These are phyloP conservation scores for Penicillium occitanis DNA, from an alignment of 2,329 filamentous ascomycete species.

Conservation along the genomic window DNA sequence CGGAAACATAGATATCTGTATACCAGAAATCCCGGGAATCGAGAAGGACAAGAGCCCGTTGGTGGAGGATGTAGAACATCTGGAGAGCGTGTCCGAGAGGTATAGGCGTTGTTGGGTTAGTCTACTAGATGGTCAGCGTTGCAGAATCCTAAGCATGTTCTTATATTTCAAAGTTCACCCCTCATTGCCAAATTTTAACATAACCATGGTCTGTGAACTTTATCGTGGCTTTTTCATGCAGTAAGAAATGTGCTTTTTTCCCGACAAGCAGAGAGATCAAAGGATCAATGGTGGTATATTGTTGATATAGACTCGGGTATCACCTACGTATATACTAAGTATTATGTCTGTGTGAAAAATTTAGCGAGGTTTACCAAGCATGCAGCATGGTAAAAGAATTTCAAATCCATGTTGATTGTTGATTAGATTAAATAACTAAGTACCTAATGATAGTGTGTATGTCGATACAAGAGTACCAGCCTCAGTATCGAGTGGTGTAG, in stretches of 20 bases:
- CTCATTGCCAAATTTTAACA: too few relatives aligned
- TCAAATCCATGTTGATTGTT: background rate
- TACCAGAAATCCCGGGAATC: too few relatives aligned
- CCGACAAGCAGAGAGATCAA: background rate
- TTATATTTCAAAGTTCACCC: too few relatives aligned
- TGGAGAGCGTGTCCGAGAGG: too few relatives aligned
- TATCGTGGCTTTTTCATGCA: too few relatives aligned
- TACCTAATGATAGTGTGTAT: background rate
- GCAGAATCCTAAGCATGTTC: too few relatives aligned
- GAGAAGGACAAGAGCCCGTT: too few relatives aligned
- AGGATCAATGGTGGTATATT: background rate
- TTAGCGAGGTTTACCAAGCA: background rate
- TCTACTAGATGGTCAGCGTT: too few relatives aligned
- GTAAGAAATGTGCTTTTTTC: background rate
- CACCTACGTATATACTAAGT: background rate
- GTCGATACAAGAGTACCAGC: background rate
- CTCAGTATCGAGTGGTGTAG: background rate
- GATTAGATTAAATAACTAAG: background rate
- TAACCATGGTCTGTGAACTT: too few relatives aligned
- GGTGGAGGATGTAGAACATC: too few relatives aligned
- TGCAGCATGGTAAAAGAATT: background rate
- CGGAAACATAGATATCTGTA: too few relatives aligned
- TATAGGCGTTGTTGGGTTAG: too few relatives aligned
- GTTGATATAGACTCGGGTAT: background rate
- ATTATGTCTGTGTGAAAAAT: background rate